phyloP scores from a whole-genome alignment of 352 stramenopile species.

The Lagenidium giganteum region DNA sequence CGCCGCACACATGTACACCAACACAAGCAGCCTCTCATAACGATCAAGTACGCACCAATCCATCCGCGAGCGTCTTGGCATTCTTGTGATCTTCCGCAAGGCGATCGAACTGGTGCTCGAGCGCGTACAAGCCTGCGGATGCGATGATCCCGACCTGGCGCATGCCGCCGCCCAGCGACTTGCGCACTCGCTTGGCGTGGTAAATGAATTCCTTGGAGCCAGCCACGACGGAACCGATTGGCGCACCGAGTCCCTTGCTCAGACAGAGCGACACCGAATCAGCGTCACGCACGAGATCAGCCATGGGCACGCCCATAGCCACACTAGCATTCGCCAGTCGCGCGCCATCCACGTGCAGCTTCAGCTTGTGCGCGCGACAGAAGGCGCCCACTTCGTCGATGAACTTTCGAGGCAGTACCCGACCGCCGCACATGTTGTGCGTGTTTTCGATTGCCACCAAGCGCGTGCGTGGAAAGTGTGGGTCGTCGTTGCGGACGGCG shows the following conservation, averaged over 20 bases:
- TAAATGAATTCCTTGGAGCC: slow-evolving; percentile 87
- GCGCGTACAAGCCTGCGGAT: slow-evolving; percentile 87
- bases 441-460: slow-evolving; percentile 98
- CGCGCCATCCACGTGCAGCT: slow-evolving; percentile 95
- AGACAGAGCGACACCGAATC: slow-evolving; percentile 95
- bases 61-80: slow-evolving; percentile 59
- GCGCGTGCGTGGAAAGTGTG: slow-evolving; percentile 77
- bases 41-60: slow-evolving; percentile 19
- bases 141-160: slow-evolving; percentile 94
- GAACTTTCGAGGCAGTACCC: slow-evolving; percentile 83
- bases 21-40: background rate
- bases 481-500: slow-evolving; percentile 70
- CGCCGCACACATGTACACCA: too few relatives aligned
- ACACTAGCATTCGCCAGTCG: slow-evolving; percentile 95
- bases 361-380: slow-evolving; percentile 69
- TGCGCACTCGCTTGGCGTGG: slow-evolving; percentile 88
- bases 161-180: slow-evolving; percentile 97
- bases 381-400: slow-evolving; percentile 72
- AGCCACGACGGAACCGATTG: slow-evolving; percentile 92
- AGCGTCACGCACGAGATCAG: slow-evolving; percentile 72
- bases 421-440: slow-evolving; percentile 95
- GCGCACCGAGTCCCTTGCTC: slow-evolving; percentile 95
- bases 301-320: slow-evolving; percentile 53
- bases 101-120: slow-evolving; percentile 85
- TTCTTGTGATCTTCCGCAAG: slow-evolving; percentile 82